Conservation (phyloP, 768 basidiomycete genomes). For the Flagelloscypha sp. region DNA sequence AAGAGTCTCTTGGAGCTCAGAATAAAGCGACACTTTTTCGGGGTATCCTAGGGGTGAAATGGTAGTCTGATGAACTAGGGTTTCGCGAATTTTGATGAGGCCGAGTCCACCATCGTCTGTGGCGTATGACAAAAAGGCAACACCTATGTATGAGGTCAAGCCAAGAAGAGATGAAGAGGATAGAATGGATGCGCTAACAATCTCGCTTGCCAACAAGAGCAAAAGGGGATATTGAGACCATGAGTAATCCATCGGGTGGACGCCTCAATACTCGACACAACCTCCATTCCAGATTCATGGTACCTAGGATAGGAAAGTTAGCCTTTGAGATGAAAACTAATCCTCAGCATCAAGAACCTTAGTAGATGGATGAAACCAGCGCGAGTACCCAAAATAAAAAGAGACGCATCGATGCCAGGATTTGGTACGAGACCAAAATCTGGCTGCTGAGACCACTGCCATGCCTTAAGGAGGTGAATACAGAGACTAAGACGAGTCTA, state of each 20-base stretch:
- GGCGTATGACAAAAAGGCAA: slow-evolving; percentile 50
- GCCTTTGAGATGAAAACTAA: background rate
- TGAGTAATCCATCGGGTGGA: slow-evolving; percentile 58
- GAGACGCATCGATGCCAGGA: slow-evolving; percentile 46
- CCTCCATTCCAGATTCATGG: too few species aligned
- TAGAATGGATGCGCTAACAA: slow-evolving; percentile 30
- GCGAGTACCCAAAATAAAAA: slow-evolving; percentile 62
- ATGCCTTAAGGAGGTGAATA: slow-evolving; percentile 39
- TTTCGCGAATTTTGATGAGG: slow-evolving; percentile 30
- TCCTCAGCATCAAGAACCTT: slow-evolving; percentile 44
- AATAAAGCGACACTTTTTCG: too few species aligned
- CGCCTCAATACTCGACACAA: too few species aligned
- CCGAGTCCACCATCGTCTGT: slow-evolving; percentile 50
- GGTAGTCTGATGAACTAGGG: slow-evolving; percentile 21
- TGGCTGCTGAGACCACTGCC: slow-evolving; percentile 58
- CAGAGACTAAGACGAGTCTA: background rate
- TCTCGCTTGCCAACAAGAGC: slow-evolving; percentile 21
- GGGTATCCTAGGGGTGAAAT: slow-evolving; percentile 28
- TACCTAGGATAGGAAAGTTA: too few species aligned
- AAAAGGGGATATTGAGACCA: slow-evolving; percentile 57
- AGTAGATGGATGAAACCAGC: slow-evolving; percentile 62
- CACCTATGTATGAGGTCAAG: slow-evolving; percentile 32
- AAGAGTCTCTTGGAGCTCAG: slow-evolving; percentile 9
- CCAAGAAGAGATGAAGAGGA: slow-evolving; percentile 1
- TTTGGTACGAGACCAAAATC: slow-evolving; percentile 45